Evolutionary conservation across 2,329 filamentous ascomycete genomes (phyloP), one percentile per base, ranked within the genome.

Genomic region (Fusarium udum): DNA sequence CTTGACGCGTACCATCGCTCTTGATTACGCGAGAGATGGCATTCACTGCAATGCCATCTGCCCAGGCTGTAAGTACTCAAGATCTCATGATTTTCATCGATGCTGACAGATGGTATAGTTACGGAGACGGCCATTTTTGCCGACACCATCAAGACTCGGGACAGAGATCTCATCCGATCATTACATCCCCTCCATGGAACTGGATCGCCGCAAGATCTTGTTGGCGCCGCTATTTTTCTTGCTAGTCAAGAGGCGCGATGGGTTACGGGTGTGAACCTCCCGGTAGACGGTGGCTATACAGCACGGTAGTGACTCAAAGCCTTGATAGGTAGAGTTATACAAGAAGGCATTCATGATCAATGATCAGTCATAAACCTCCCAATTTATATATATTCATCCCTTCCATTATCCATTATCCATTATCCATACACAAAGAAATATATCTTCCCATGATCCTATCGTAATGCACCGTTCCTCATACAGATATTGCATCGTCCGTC

Each of bases 1-100:
- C n/a, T 68, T 89, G 8, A 89, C 87, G 0, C 82, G 83, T 39
- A 79, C 83, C 14, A 80, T 87, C 0, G 87, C 87, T 0, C 67
- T 86, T 40, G 87, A 89, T 45, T 88, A 87, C 69, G 87, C 84
- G 0, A 75, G 77, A 2, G 75, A 85, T 16, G 79, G 82, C 1
- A 87, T 89, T 32, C 87, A 89, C 67, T 83, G 84, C 39, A 89
- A 89, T 72, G 86, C 86, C 0, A 81, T 89, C 10, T 88, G 86
- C 60, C 87, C 88, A 9, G 88, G 87, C 11, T 89, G 75, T 75
- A 24, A 59, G 68, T 49, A 15, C 6, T 7, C 22, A 10, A 4
- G 1, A 16, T 5, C 9, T 12, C 3, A 10, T 3, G 0, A 14
- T 5, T 28, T 2, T 4, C 4, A 3, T 4, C 2, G 1, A 24